phyloP scores from a whole-genome alignment of 2,329 filamentous ascomycete species.

The Colletotrichum chrysophilum region DNA sequence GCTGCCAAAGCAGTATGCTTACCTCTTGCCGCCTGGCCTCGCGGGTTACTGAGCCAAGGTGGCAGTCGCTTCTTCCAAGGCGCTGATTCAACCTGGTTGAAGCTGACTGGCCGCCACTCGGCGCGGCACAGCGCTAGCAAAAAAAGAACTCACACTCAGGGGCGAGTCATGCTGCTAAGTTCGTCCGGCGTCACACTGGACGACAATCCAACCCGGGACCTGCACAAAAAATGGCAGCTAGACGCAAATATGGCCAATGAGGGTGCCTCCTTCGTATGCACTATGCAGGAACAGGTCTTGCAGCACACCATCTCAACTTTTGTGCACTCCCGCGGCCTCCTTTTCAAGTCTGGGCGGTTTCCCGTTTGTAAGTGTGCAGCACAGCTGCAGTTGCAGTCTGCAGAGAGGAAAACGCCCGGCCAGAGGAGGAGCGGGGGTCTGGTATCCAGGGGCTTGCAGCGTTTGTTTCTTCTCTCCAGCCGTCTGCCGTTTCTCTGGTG shows the following conservation, averaged over 20 bases:
- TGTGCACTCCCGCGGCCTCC: constrained; percentile 6
- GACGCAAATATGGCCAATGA: neutral
- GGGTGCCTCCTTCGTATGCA: neutral
- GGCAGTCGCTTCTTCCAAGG: neutral
- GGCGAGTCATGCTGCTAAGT: constrained; percentile 4
- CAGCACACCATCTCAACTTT: constrained; percentile 8
- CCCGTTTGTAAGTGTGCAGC: neutral
- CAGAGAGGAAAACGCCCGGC: neutral
- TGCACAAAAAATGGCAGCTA: constrained; percentile 3
- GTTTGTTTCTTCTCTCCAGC: constrained; percentile 9
- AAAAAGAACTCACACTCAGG: constrained; percentile 4
- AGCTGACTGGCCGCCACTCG: constrained; percentile 18
- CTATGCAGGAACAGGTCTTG: constrained; percentile 11
- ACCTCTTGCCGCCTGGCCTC: neutral
- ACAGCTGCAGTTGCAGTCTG: neutral
- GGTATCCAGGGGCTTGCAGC: neutral
- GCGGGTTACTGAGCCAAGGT: neutral
- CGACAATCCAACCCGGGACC: neutral
- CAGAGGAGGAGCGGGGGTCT: constrained; percentile 1
- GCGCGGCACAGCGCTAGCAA: constrained; percentile 5
- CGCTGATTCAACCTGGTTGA: neutral
- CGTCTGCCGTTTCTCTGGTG: neutral
- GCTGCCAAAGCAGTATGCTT: neutral
- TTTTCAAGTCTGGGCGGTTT: constrained; percentile 9
- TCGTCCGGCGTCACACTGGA: constrained; percentile 9